A percentile compares a stretch with the other conserved stretches of the same genome.
phyloP scores from a whole-genome alignment of 1,139 yeast species.

The Yamadazyma pseudoaaseri region DNA sequence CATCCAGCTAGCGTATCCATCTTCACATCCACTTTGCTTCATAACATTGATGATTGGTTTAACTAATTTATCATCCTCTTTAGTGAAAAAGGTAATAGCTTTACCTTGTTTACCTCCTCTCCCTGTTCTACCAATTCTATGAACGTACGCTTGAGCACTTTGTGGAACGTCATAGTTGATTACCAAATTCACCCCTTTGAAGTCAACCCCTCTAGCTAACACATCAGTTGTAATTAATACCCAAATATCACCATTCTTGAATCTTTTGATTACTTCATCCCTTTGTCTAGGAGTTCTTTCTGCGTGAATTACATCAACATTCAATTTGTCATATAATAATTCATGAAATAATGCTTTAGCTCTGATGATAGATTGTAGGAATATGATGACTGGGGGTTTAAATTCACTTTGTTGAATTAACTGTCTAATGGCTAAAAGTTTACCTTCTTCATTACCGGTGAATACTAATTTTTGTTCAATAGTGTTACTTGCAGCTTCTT shows the following conservation, averaged over 20 bases:
- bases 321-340: constrained; percentile 81
- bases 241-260: constrained; percentile 91
- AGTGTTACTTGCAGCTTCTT: constrained; percentile 84
- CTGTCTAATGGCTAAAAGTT: constrained; percentile 85
- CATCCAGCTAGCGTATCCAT: constrained; percentile 79
- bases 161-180: constrained; percentile 97
- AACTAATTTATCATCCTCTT: constrained; percentile 74
- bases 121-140: constrained; percentile 98
- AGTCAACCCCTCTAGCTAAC: constrained; percentile 94
- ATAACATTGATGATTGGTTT: constrained; percentile 89
- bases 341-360: constrained; percentile 96
- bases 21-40: constrained; percentile 84
- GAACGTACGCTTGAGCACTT: constrained; percentile 92
- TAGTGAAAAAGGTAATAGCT: constrained; percentile 91
- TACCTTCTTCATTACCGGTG: constrained; percentile 95
- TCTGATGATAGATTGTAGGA: constrained; percentile 87
- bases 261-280: constrained; percentile 78
- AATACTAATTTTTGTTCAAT: constrained; percentile 83
- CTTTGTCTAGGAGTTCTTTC: constrained; percentile 91
- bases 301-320: constrained; percentile 95
- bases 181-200: constrained; percentile 91
- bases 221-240: constrained; percentile 96
- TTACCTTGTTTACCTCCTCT: constrained; percentile 87
- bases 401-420: constrained; percentile 82
- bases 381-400: constrained; percentile 90